Evolutionary conservation across 2,329 filamentous ascomycete species (phyloP), one percentile per base, ranked within the genome.

Genomic region (Fonsecaea multimorphosa): DNA sequence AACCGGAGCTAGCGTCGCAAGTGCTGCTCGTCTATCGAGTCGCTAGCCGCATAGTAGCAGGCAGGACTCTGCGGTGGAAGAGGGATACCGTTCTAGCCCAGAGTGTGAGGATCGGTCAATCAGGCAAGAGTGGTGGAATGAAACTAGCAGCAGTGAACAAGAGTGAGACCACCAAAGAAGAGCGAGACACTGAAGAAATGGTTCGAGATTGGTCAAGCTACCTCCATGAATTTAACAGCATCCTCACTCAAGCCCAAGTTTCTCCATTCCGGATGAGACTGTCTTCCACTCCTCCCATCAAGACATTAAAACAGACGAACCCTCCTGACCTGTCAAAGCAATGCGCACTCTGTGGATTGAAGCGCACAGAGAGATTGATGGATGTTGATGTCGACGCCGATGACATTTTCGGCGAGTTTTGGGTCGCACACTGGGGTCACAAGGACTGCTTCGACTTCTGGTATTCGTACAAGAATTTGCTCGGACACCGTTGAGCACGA

Each of bases 381-480:
- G 92, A 89, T 74, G 85, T 95, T 36, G 93, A 96, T 73, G 81
- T 88, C 59, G 84, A 89, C 29, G 87, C 96, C 8, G 89, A 94
- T 73, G 94, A 98, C 77, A 93, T 91, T 76, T 97, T 97, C 81
- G 93, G 92, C 12, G 94, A 98, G 80, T 98, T 93, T 92, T 98
- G 94, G 94, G 83, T 90, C 49, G 93, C 97, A 53, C 89, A 94
- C 76, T 93, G 92, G 90, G 92, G 90, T 0, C 91, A 93, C 78
- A 82, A 86, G 68, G 86, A 87, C 22, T 98, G 94, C 78, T 87
- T 87, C 75, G 89, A 90, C 68, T 97, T 97, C 74, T 98, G 94
- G 94, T 80, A 89, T 65, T 83, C 89, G 72, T 89, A 96, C 76
- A 91, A 91, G 76, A 83, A 83, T 60, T 83, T 83, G 64, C 80